These are phyloP conservation scores for Tardiomyces depauwii DNA, from an alignment of 1,139 yeast species.

Conservation along the genomic window DNA sequence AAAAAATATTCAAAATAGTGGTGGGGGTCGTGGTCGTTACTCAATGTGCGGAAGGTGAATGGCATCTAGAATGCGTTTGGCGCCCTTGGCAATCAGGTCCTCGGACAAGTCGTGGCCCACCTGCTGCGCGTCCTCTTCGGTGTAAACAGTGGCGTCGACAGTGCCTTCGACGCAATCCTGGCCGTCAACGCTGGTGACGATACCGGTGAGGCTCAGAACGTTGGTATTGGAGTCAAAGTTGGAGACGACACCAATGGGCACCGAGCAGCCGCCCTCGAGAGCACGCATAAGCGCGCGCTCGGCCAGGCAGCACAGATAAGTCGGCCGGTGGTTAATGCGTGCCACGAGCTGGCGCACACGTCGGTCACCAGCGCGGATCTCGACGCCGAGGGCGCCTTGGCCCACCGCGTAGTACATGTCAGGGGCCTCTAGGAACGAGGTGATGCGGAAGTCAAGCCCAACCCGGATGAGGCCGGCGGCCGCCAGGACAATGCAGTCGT, in stretches of 20 bases:
- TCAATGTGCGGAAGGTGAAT: conserved; percentile 58
- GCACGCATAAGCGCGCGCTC: conserved; percentile 82
- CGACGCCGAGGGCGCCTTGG: conserved; percentile 94
- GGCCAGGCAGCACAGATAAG: conserved; percentile 75
- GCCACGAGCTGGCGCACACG: conserved; percentile 45
- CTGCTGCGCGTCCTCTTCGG: conserved; percentile 51
- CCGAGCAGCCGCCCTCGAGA: conserved; percentile 95
- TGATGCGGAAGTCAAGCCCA: conserved; percentile 60
- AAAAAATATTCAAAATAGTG: too few species aligned
- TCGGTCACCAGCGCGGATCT: conserved; percentile 62
- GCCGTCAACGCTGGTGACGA: conserved; percentile 85
- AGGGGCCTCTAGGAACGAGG: conserved; percentile 51
- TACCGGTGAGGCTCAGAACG: conserved; percentile 42
- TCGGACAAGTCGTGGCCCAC: conserved; percentile 67
- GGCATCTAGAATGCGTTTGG: conserved; percentile 66
- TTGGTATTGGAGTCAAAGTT: conserved; percentile 31
- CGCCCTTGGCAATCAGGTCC: conserved; percentile 61
- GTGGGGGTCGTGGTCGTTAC: neutral
- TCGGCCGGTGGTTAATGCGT: conserved; percentile 52
- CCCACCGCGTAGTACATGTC: conserved; percentile 96
- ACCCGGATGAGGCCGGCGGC: conserved; percentile 82
- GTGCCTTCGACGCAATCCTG: conserved; percentile 48
- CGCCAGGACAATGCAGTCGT: conserved; percentile 72
- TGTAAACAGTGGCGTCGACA: conserved; percentile 24
- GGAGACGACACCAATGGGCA: conserved; percentile 73